These are phyloP conservation scores for Cladosporium sp. DNA, from an alignment of 2,329 filamentous ascomycete species.

Conservation along the genomic window DNA sequence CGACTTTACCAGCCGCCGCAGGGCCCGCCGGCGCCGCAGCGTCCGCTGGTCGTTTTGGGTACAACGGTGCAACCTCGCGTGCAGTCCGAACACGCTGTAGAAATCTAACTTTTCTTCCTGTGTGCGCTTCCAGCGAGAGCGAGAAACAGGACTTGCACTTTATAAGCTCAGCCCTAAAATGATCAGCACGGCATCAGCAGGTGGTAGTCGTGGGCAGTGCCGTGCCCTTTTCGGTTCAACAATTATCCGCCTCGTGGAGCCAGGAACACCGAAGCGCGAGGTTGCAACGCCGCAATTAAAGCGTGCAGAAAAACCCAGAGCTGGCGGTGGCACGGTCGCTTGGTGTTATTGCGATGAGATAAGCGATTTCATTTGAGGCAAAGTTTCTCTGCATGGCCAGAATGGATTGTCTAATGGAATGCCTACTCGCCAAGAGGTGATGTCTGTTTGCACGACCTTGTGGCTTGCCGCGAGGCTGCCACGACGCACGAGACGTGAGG, in stretches of 20 bases:
- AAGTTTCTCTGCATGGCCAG: neutral
- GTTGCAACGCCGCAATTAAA: neutral
- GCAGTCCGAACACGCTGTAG: neutral
- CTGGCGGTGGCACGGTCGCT: neutral
- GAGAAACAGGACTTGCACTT: neutral
- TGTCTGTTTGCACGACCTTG: neutral
- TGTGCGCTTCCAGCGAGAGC: neutral
- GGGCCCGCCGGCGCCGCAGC: conserved; percentile 7
- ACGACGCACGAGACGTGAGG: neutral
- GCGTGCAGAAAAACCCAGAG: neutral
- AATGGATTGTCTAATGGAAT: neutral
- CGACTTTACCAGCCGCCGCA: conserved; percentile 10
- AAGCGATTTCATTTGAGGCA: neutral
- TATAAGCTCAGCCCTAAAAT: neutral
- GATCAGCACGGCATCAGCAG: neutral
- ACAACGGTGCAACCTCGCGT: neutral
- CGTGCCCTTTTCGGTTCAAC: conserved; percentile 2
- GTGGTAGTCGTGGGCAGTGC: neutral
- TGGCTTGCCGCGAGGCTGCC: neutral
- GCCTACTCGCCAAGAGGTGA: conserved; percentile 1
- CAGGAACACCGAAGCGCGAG: neutral
- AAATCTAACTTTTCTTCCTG: neutral
- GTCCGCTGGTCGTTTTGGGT: conserved; percentile 2
- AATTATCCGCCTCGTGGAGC: conserved; percentile 1
- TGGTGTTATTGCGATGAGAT: neutral